Evolutionary conservation across 306 rosid species (phyloP), one percentile per base, ranked within the genome.

Genomic region (Vicia sativa): DNA sequence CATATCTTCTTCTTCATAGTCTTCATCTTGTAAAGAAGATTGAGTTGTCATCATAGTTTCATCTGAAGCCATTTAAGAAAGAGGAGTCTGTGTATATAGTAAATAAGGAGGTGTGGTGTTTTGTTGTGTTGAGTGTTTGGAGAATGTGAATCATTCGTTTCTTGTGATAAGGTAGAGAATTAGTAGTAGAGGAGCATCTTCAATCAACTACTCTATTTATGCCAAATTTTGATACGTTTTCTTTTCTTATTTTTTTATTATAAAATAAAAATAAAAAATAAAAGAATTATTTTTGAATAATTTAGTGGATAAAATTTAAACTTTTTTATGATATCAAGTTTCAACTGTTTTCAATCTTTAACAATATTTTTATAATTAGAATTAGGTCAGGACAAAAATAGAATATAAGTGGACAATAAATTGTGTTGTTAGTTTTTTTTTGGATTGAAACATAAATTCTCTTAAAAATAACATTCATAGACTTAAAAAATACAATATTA

Each of bases 1-100:
- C 9, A 42, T 38, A n/a, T 67, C 78, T 9, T 67, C 80, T 23
- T 86, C 86, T 0, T 78, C 82, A 12, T 38, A 76, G 9, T 86
- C 82, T 34, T 80, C 83, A 11, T 80, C 86, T 55, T 70, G 81
- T 18, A 78, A 54, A 11, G 88, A 78, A 55, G 89, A 81, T 14
- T 34, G 75, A 53, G 71, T 23, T 12, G 62, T 69, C 79, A 80
- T 76, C 49, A 52, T 10, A 6, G 77, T 73, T 55, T 83, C 95
- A 65, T 86, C 83, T 0, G 57, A 52, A 52, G 57, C 57, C 57
- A 52, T 50, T 1, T 48, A 15, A 44, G 67, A 11, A 11, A 61
- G 60, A 0, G 26, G 59, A 53, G 59, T 21, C 12, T 18, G 25
- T 49, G 31, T 3, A 10, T 52, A 12, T 19, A 49, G 5, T 18